A percentile compares a stretch with the other conserved stretches of the same genome.
These are phyloP conservation scores for Colletotrichum sp. DNA, from an alignment of 2,329 filamentous ascomycete genomes.

Conservation along the genomic window DNA sequence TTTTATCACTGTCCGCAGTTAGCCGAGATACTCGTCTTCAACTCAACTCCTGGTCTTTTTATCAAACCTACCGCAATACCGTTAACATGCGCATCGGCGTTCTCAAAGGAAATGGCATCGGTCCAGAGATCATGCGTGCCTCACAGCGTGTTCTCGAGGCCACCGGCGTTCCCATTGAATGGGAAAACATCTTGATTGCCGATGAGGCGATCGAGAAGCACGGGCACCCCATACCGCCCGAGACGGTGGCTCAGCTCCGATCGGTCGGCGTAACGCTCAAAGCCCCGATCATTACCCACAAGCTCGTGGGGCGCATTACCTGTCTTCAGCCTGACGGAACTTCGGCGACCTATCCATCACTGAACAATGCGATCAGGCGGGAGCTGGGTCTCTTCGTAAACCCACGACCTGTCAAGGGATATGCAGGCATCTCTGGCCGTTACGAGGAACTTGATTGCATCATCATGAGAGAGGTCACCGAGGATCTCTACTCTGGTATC, in stretches of 20 bases:
- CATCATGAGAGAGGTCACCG: conserved; percentile 97
- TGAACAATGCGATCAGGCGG: neutral
- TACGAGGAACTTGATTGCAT: conserved; percentile 75
- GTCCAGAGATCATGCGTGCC: neutral
- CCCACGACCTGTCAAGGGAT: neutral
- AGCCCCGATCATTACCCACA: neutral
- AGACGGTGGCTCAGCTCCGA: neutral
- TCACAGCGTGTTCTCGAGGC: neutral
- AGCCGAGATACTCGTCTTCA: fast-evolving
- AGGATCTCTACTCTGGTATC: conserved; percentile 97
- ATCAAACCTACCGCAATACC: neutral
- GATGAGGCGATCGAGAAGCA: neutral
- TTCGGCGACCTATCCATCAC: neutral
- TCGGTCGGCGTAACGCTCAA: neutral
- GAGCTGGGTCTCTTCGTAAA: neutral
- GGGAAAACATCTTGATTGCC: neutral
- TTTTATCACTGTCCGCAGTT: neutral
- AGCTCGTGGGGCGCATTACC: neutral
- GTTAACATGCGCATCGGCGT: neutral
- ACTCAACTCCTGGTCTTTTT: neutral
- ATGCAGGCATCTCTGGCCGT: neutral
- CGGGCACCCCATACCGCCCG: neutral
- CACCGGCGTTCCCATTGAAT: neutral
- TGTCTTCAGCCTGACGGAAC: neutral
- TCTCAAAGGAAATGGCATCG: neutral